Evolutionary conservation across 768 basidiomycete genomes (phyloP).

Genomic region (Kwoniella sp.): DNA sequence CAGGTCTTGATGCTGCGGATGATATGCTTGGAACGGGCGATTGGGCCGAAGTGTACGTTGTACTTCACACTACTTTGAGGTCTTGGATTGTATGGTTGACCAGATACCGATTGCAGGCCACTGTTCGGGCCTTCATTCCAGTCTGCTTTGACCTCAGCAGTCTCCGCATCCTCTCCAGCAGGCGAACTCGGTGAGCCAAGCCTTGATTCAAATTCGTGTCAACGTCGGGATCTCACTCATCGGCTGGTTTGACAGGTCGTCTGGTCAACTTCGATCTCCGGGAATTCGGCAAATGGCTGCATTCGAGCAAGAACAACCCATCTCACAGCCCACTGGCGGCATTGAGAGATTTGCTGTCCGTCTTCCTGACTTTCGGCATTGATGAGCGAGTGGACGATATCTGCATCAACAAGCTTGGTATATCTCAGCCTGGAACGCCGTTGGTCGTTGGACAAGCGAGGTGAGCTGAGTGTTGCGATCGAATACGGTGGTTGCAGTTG

Average conservation of each 20-base stretch:
- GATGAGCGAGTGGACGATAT: slow-evolving; percentile 71
- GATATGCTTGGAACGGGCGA: slow-evolving; percentile 71
- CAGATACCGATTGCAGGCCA: neutral
- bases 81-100: neutral
- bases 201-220: no score
- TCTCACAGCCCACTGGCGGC: slow-evolving; percentile 58
- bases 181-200: slow-evolving; percentile 3
- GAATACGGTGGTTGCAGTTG: no score
- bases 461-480: slow-evolving; percentile 1
- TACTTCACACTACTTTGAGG: neutral
- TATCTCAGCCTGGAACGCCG: slow-evolving; percentile 57
- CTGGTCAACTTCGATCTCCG: slow-evolving; percentile 26
- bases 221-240: neutral
- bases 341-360: slow-evolving; percentile 66
- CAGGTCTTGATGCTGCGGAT: slow-evolving; percentile 71
- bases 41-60: slow-evolving; percentile 71
- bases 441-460: slow-evolving; percentile 7
- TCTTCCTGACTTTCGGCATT: slow-evolving; percentile 69
- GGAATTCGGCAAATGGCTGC: slow-evolving; percentile 22
- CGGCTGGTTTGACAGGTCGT: slow-evolving; percentile 22
- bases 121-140: neutral
- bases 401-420: slow-evolving; percentile 64
- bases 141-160: neutral
- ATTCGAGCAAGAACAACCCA: slow-evolving; percentile 44
- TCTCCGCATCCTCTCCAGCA: neutral